These are phyloP conservation scores for Pseudocercospora macadamiae DNA, from an alignment of 2,329 filamentous ascomycete species.

Conservation along the genomic window DNA sequence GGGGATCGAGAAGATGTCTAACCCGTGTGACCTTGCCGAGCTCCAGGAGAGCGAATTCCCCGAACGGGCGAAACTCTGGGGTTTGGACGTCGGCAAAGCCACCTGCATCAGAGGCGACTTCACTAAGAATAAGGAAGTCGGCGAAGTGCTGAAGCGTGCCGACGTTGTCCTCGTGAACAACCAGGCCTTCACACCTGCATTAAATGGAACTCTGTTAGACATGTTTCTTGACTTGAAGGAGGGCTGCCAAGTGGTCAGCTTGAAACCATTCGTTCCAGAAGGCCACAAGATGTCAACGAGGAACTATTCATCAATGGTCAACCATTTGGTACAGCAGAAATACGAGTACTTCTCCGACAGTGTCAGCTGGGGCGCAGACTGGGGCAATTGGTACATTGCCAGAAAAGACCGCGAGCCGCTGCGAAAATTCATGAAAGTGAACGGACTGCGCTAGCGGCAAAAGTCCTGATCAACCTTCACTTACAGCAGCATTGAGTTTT, in stretches of 20 bases:
- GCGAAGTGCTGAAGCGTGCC: conserved; percentile 74
- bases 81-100: conserved; percentile 77
- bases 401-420: conserved; percentile 68
- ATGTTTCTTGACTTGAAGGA: conserved; percentile 93
- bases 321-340: conserved; percentile 77
- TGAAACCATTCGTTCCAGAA: conserved; percentile 87
- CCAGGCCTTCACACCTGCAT: conserved; percentile 85
- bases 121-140: conserved; percentile 70
- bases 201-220: conserved; percentile 82
- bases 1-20: conserved; percentile 96
- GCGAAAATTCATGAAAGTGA: conserved; percentile 50
- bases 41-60: conserved; percentile 81
- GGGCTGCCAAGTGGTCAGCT: conserved; percentile 84
- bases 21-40: conserved; percentile 79
- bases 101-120: conserved; percentile 84
- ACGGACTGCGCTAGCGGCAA: conserved; percentile 5
- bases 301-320: conserved; percentile 79
- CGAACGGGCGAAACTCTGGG: conserved; percentile 87
- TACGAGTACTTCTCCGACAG: conserved; percentile 67
- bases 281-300: conserved; percentile 73
- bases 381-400: conserved; percentile 84
- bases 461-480: too few relatives aligned
- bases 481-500: too few relatives aligned
- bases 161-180: conserved; percentile 99
- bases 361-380: conserved; percentile 87